Base-by-base conservation (phyloP, 371 early-diverging fungal species). In the Mucor mucedo region DNA sequence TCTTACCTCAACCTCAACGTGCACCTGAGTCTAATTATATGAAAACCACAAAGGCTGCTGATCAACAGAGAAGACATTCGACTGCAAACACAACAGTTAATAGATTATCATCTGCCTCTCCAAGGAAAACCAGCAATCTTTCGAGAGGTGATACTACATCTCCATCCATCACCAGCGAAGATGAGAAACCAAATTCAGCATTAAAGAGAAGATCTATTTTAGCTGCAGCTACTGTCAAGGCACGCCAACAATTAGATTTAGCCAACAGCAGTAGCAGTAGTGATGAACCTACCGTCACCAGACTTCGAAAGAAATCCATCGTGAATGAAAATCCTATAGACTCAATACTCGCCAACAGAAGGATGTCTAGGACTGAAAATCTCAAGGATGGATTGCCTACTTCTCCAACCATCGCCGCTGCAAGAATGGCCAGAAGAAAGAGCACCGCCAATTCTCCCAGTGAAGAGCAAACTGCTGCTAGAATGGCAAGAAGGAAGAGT, bases 361-460 rank as follows among this genome's bases (percentile, higher is more conserved):
- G 78, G 5, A 60, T 68, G 61, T 77, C 76, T 1, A 40, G 80
- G 33, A 77, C 77, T 4, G 80, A 80, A 44, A 73, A 64, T 40
- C 44, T 77, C n/a, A 77, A 80, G 27, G 80, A 77, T 49, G 74
- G 77, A 21, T 29, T 80, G 0, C 77, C 80, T 3, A 77, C 77
- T 1, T 65, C 68, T 7, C 71, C 79, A 4, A 72, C 74, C 5
- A 54, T 69, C 41, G 52, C 62, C 1, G 35, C 35, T 13, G 70
- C 75, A 16, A 49, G 68, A 13, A 58, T 58, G 38, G 52, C 64
- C 3, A 63, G 69, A 3, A 64, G 70, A 40, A 74, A 76, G 40
- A 71, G 63, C 40, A 42, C 60, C 9, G 60, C 66, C 38, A 69
- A 54, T 35, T 35, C 35, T 1, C 35, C 35, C 35, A 35, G 35